Evolutionary conservation across 495 filamentous ascomycete species (phyloP), one percentile per base, ranked within the genome.

Genomic region (Aspergillus mulundensis): DNA sequence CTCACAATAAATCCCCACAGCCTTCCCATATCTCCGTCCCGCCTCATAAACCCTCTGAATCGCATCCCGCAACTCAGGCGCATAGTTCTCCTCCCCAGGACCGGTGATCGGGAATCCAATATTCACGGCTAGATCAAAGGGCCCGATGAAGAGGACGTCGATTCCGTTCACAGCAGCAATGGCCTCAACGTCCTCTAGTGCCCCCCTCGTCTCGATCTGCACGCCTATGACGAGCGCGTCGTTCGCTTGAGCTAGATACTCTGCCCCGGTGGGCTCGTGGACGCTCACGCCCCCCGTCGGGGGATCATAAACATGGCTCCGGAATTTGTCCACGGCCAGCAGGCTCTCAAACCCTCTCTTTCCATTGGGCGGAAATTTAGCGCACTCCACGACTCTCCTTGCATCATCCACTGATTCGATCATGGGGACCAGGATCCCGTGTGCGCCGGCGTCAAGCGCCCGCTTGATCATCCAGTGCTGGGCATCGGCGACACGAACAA

Each of bases 201-300:
- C 88, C 60, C 85, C 85, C 57, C 75, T 76, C 0, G 90, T 94
- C 70, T 95, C 90, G 53, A 94, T 91, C 73, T 94, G 90, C 25
- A 91, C 81, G 62, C 90, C 87, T 16, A 85, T 90, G 24, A 91
- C 67, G 20, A 92, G 73, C 4, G 5, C 16, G 3, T 15, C 28
- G 10, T 30, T 10, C 4, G 28, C 28, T 10, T 5, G 28, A 4
- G 4, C 5, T 10, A 30, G 28, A 18, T 40, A 40, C 38, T 40
- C 38, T 18, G 15, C 4, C 5, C 38, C 38, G 12, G 38, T 40
- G 5, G 15, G 38, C 38, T 40, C n/a, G n/a, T n/a, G n/a, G n/a
- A n/a, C n/a, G n/a, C n/a, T n/a, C n/a, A n/a, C n/a, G n/a, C n/a
- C n/a, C n/a, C 14, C 16, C 38, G 16, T 18, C 16, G 3, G 38